Percentiles rank a stretch among this genome's conserved stretches.
Conservation (phyloP, 2,329 filamentous ascomycete species). For the Aureobasidium sp. region DNA sequence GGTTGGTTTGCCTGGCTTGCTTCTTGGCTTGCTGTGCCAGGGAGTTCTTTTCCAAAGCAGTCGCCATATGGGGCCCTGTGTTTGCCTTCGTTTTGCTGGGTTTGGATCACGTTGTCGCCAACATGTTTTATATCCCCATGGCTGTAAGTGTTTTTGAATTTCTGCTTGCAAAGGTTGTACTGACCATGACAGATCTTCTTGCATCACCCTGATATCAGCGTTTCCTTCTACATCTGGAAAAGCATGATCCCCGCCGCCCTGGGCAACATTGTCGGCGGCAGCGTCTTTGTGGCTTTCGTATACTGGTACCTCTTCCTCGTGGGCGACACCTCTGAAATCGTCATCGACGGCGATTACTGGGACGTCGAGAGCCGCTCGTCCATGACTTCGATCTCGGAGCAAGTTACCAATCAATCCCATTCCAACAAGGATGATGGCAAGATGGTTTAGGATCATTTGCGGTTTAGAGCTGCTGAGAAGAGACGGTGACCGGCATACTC, state of each 20-base stretch:
- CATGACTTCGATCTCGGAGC: background rate
- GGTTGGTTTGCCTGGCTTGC: constrained; percentile 48
- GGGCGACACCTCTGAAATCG: background rate
- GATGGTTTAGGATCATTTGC: background rate
- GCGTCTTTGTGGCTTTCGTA: constrained; percentile 44
- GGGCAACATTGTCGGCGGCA: constrained; percentile 50
- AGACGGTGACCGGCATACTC: background rate
- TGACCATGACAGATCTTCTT: constrained; percentile 38
- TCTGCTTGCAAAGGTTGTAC: background rate
- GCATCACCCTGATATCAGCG: constrained; percentile 37
- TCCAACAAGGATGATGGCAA: background rate
- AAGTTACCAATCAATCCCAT: background rate
- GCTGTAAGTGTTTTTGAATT: constrained; percentile 21
- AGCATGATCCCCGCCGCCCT: constrained; percentile 47
- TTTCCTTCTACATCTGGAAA: constrained; percentile 52
- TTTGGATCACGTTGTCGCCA: constrained; percentile 53
- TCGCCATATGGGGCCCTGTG: constrained; percentile 51
- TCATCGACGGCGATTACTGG: constrained; percentile 14
- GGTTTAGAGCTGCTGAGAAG: background rate
- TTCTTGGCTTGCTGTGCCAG: constrained; percentile 44
- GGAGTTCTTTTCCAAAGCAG: constrained; percentile 47
- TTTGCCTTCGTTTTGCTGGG: constrained; percentile 44
- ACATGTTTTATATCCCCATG: constrained; percentile 43
- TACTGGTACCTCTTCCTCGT: constrained; percentile 40
- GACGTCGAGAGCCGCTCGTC: background rate